Percentiles rank a stretch among this genome's conserved stretches.
Conservation (phyloP, 2,329 filamentous ascomycete genomes). For the Chaetomiaceae sp. region DNA sequence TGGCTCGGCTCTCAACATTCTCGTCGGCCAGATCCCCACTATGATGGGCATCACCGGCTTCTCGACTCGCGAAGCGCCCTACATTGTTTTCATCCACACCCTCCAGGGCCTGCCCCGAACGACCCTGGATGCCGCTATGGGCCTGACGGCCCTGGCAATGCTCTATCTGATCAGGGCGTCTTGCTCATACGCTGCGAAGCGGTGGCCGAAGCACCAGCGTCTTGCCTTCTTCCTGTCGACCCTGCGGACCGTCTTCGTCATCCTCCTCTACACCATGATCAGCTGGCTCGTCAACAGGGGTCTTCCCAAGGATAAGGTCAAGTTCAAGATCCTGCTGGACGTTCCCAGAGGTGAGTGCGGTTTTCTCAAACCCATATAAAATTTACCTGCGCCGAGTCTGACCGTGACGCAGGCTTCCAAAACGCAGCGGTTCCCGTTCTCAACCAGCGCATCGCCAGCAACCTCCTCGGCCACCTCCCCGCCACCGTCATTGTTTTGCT, state of each 20-base stretch:
- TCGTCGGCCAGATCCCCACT: slow-evolving; percentile 72
- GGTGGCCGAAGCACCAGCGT: slow-evolving; percentile 64
- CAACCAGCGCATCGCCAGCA: slow-evolving; percentile 58
- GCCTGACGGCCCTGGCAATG: slow-evolving; percentile 72
- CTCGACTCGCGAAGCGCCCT: slow-evolving; percentile 72
- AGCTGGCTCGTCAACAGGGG: slow-evolving; percentile 79
- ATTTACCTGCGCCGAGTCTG: neutral
- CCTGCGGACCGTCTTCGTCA: slow-evolving; percentile 84
- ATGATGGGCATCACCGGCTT: slow-evolving; percentile 76
- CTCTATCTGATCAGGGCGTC: slow-evolving; percentile 69
- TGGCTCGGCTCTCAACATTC: slow-evolving; percentile 86
- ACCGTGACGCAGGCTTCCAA: slow-evolving; percentile 7
- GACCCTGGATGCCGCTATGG: slow-evolving; percentile 78
- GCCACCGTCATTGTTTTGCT: slow-evolving; percentile 88
- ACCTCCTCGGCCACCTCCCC: slow-evolving; percentile 69
- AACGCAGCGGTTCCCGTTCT: slow-evolving; percentile 70
- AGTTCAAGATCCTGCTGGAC: slow-evolving; percentile 67
- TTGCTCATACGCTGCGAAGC: slow-evolving; percentile 63
- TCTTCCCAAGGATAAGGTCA: slow-evolving; percentile 51
- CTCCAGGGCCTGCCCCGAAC: slow-evolving; percentile 64
- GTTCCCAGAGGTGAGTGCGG: slow-evolving; percentile 65
- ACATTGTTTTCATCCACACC: slow-evolving; percentile 76
- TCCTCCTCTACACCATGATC: slow-evolving; percentile 86
- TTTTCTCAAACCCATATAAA: no score
- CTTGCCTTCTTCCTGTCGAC: slow-evolving; percentile 87